Evolutionary conservation across 352 stramenopile species (phyloP).

Genomic region (Pythium insidiosum): DNA sequence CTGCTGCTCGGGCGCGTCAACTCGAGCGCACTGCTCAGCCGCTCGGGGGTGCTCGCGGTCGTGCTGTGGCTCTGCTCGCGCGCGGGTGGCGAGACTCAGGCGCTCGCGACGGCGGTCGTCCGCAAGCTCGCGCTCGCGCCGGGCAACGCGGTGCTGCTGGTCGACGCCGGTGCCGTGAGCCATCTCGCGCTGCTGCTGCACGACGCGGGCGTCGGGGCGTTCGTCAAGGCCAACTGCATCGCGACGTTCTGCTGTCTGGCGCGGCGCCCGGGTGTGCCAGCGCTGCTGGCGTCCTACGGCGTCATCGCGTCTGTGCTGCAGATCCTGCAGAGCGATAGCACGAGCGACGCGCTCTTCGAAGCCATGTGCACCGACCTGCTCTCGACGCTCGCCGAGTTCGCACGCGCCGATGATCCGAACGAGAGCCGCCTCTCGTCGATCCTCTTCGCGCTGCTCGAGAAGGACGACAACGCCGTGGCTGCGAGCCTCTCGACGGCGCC

Average conservation of each 20-base stretch:
- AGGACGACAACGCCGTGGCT: slow-evolving; percentile 21
- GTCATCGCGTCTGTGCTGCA: slow-evolving; percentile 50
- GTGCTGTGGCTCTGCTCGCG: slow-evolving; percentile 46
- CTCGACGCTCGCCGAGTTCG: slow-evolving; percentile 46
- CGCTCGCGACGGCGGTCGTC: slow-evolving; percentile 46
- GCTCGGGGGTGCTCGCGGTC: slow-evolving; percentile 35
- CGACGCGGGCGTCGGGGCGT: slow-evolving; percentile 18
- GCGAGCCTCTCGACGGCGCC: not conserved
- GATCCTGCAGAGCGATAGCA: slow-evolving; percentile 24
- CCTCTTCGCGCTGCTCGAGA: slow-evolving; percentile 51
- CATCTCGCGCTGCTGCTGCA: slow-evolving; percentile 44
- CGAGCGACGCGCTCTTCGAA: slow-evolving; percentile 25
- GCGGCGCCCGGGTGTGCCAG: slow-evolving; percentile 32
- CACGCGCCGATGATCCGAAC: slow-evolving; percentile 34
- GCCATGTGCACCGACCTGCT: slow-evolving; percentile 66
- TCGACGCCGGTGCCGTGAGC: slow-evolving; percentile 44
- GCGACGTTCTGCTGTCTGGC: slow-evolving; percentile 53
- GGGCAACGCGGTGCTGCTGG: slow-evolving; percentile 51
- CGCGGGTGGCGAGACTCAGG: slow-evolving; percentile 16
- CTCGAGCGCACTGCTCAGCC: slow-evolving; percentile 37
- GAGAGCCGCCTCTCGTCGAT: slow-evolving; percentile 50
- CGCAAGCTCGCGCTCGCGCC: slow-evolving; percentile 60
- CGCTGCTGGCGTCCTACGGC: slow-evolving; percentile 38
- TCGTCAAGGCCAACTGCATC: slow-evolving; percentile 62
- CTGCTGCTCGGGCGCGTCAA: slow-evolving; percentile 60